Conservation (phyloP, 1,284 basidiomycete species). For the Ganoderma lucidum region DNA sequence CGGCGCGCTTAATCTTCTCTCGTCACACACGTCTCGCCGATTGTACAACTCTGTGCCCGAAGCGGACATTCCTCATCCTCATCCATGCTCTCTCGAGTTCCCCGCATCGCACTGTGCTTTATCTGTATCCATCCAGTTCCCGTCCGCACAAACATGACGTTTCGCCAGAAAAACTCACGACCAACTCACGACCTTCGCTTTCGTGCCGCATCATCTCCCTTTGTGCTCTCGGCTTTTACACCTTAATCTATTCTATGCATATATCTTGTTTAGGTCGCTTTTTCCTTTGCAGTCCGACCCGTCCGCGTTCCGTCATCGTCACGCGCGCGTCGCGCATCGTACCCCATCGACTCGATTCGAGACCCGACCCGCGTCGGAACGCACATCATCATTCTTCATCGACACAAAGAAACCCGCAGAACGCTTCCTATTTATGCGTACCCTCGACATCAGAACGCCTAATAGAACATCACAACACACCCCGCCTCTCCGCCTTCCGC, state of each 20-base stretch:
- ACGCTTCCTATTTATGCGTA: constrained; percentile 14
- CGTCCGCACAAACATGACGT: constrained; percentile 15
- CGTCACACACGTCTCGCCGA: constrained; percentile 12
- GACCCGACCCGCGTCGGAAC: background rate
- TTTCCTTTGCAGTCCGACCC: background rate
- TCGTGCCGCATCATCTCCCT: constrained; percentile 10
- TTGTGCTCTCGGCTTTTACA: constrained; percentile 16
- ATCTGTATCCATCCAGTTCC: constrained; percentile 26
- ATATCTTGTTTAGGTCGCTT: constrained; percentile 18
- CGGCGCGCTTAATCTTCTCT: constrained; percentile 24
- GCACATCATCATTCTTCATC: background rate
- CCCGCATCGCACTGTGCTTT: constrained; percentile 23
- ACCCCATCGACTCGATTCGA: background rate
- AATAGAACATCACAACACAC: constrained; percentile 20
- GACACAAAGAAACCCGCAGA: background rate
- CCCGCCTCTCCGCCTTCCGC: background rate
- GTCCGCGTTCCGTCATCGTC: background rate
- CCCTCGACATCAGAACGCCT: constrained; percentile 23
- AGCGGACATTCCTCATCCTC: constrained; percentile 23
- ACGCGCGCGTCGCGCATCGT: background rate
- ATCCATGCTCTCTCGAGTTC: background rate
- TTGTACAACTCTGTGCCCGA: constrained; percentile 30
- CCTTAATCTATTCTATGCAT: constrained; percentile 33
- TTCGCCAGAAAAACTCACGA: constrained; percentile 24
- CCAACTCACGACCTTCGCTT: constrained; percentile 35